Percentiles rank a stretch among this genome's conserved stretches.
Evolutionary conservation across 257 asterid species (phyloP).

Genomic region (Gentiana dahurica): DNA sequence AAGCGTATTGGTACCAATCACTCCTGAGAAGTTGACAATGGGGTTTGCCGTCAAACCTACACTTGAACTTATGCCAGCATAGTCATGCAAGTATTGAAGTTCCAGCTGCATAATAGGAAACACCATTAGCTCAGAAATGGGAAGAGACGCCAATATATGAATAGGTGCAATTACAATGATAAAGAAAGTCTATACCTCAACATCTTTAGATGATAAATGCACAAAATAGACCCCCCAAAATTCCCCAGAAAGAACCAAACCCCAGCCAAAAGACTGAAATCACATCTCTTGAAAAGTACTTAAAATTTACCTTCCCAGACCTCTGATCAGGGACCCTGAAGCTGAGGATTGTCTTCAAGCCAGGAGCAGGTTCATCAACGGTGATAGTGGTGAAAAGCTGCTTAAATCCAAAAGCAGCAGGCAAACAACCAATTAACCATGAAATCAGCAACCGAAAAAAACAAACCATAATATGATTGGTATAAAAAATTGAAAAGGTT

Average conservation of each 20-base stretch:
- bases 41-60: slow-evolving; percentile 49
- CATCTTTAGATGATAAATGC: too few relatives aligned
- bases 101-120: slow-evolving; percentile 23
- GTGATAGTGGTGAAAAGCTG: slow-evolving; percentile 35
- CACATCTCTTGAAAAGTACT: not conserved
- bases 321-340: slow-evolving; percentile 42
- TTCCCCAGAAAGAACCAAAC: too few relatives aligned
- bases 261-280: too few relatives aligned
- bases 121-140: not conserved
- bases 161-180: too few relatives aligned
- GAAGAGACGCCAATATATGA: too few relatives aligned
- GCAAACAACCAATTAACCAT: not conserved
- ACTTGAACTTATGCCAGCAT: slow-evolving; percentile 31
- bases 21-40: slow-evolving; percentile 35
- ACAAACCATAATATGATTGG: not conserved
- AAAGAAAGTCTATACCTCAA: too few relatives aligned
- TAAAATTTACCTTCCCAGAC: slow-evolving; percentile 33
- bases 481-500: too few relatives aligned
- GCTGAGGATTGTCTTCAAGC: slow-evolving; percentile 35
- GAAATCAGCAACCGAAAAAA: not conserved
- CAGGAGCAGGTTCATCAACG: slow-evolving; percentile 40
- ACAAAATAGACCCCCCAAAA: too few relatives aligned
- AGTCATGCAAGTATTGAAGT: slow-evolving; percentile 40
- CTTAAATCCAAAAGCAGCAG: not conserved
- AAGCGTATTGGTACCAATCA: slow-evolving; percentile 25